A percentile compares a stretch with the other conserved stretches of the same genome.
These are phyloP conservation scores for Ustilago hordei DNA, from an alignment of 1,284 basidiomycete species.

Conservation along the genomic window DNA sequence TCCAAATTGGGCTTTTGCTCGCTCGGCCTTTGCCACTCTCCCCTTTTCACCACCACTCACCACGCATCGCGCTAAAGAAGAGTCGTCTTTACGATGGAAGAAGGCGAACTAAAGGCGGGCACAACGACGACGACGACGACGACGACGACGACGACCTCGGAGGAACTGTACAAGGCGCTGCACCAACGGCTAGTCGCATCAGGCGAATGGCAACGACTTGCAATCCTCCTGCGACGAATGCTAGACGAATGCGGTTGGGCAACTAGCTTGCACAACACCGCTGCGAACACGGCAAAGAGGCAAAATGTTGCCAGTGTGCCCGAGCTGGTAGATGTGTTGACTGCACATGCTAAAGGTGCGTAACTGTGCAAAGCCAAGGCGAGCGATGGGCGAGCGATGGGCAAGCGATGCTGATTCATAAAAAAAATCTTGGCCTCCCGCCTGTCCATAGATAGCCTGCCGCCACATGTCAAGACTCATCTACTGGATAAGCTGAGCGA, in stretches of 20 bases:
- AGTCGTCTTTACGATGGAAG: slow-evolving; percentile 26
- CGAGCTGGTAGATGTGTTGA: slow-evolving; percentile 38
- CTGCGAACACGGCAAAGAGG: slow-evolving; percentile 28
- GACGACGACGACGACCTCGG: neutral
- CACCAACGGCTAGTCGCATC: slow-evolving; percentile 54
- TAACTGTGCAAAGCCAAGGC: neutral
- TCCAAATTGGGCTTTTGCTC: neutral
- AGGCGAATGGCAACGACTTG: slow-evolving; percentile 49
- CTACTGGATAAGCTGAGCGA: slow-evolving; percentile 48
- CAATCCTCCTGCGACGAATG: slow-evolving; percentile 43
- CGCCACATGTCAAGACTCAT: slow-evolving; percentile 44
- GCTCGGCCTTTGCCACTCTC: neutral
- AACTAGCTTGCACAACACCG: slow-evolving; percentile 16
- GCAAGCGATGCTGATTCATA: slow-evolving; percentile 2
- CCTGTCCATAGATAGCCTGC: slow-evolving; percentile 35
- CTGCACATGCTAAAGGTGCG: slow-evolving; percentile 49
- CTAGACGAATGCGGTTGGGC: slow-evolving; percentile 54
- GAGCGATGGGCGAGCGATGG: neutral
- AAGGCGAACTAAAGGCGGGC: slow-evolving; percentile 33
- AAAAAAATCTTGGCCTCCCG: neutral
- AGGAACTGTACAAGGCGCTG: slow-evolving; percentile 50
- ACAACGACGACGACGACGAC: neutral
- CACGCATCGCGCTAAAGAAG: neutral
- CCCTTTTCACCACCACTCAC: neutral
- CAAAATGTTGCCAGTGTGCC: slow-evolving; percentile 30